Percentiles rank a stretch among this genome's conserved stretches.
phyloP scores from a whole-genome alignment of 352 stramenopile species.

The Thalassiosira mediterranea region DNA sequence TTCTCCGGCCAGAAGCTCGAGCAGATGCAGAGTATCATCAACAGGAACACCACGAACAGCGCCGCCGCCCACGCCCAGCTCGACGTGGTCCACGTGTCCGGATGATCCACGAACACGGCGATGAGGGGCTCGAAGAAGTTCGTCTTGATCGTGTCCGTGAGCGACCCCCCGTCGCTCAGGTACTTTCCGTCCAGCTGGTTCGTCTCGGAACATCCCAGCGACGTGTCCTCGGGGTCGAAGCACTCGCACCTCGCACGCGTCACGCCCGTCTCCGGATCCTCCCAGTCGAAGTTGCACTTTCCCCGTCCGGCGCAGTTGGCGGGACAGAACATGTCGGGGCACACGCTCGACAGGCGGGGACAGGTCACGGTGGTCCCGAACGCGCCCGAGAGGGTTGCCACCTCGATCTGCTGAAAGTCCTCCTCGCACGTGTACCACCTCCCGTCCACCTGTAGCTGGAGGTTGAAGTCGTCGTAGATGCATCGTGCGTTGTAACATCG shows the following conservation, averaged over 20 bases:
- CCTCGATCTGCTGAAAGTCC: conserved; percentile 73
- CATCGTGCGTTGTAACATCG: conserved; percentile 70
- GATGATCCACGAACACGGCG: conserved; percentile 80
- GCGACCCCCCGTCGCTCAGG: conserved; percentile 53
- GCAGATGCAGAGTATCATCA: conserved; percentile 81
- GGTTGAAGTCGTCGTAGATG: conserved; percentile 69
- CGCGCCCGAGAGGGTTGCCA: conserved; percentile 43
- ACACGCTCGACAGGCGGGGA: conserved; percentile 67
- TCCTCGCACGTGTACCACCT: conserved; percentile 72
- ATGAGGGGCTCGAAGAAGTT: conserved; percentile 81
- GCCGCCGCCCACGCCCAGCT: conserved; percentile 76
- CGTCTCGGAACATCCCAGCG: conserved; percentile 72
- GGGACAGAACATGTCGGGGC: conserved; percentile 81
- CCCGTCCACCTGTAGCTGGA: conserved; percentile 70
- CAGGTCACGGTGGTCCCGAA: conserved; percentile 65
- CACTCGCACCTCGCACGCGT: conserved; percentile 70
- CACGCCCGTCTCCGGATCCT: conserved; percentile 30
- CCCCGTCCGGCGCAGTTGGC: conserved; percentile 78
- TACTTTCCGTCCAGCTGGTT: conserved; percentile 70
- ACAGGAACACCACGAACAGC: conserved; percentile 70
- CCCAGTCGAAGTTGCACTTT: conserved; percentile 66
- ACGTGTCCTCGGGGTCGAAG: conserved; percentile 72
- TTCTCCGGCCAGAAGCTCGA: conserved; percentile 78
- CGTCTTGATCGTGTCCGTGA: conserved; percentile 73
- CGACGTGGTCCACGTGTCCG: conserved; percentile 73